These are phyloP conservation scores for Gypsophila paniculata DNA, from an alignment of 179 eudicot genomes.

Conservation along the genomic window DNA sequence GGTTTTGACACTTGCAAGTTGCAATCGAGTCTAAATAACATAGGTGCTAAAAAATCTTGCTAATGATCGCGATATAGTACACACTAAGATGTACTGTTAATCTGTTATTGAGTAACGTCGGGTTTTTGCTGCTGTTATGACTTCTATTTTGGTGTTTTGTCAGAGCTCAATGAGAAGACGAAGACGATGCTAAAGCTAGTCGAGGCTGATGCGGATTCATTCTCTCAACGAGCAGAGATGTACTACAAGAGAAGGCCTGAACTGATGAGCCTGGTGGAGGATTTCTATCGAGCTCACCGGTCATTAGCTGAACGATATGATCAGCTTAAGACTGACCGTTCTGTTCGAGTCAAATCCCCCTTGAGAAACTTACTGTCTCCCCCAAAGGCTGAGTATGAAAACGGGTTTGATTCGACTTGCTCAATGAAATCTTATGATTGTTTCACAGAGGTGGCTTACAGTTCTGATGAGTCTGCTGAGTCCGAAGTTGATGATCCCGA, in stretches of 20 bases:
- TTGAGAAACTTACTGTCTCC: conserved; percentile 40
- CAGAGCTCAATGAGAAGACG: conserved; percentile 79
- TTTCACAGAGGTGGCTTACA: conserved; percentile 51
- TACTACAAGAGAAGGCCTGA: conserved; percentile 92
- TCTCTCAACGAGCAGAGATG: conserved; percentile 93
- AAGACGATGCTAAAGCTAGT: conserved; percentile 66
- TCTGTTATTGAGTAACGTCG: no score
- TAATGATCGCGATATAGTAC: no score
- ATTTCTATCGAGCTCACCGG: conserved; percentile 76
- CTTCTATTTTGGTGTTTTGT: conserved; percentile 1
- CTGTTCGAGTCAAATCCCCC: conserved; percentile 47
- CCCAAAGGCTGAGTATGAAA: conserved; percentile 34
- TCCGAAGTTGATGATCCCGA: conserved; percentile 91
- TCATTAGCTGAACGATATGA: conserved; percentile 80
- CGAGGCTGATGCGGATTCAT: conserved; percentile 92
- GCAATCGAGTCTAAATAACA: not conserved
- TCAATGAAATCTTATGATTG: conserved; percentile 45
- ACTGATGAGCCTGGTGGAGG: conserved; percentile 73
- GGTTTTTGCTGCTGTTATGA: not conserved
- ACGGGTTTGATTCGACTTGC: conserved; percentile 17
- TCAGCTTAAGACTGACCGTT: conserved; percentile 52
- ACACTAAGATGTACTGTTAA: no score
- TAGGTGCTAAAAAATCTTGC: not conserved
- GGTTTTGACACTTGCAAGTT: not conserved
- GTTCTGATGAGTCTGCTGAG: conserved; percentile 45